Percentiles rank a stretch among this genome's conserved stretches.
Conservation (phyloP, 257 asterid species). For the Voacanga thouarsii region DNA sequence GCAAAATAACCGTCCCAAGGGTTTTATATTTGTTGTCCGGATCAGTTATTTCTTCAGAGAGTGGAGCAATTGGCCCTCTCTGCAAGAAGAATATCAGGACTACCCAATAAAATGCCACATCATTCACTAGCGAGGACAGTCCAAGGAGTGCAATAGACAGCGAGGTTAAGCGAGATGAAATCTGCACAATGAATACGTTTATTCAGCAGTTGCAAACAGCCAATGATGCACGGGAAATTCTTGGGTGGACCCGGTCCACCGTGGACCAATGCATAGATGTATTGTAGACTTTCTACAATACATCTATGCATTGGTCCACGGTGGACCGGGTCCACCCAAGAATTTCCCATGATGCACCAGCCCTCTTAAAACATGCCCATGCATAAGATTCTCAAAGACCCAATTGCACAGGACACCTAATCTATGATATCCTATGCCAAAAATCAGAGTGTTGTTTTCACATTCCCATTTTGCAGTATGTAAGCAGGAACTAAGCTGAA, state of each 20-base stretch:
- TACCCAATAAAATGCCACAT: constrained; percentile 93
- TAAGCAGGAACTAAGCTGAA: neutral
- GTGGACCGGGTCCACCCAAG: too few relatives aligned
- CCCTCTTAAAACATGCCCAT: neutral
- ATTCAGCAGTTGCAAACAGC: neutral
- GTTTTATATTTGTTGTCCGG: constrained; percentile 57
- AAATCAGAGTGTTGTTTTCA: neutral
- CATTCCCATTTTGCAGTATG: neutral
- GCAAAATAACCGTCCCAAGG: constrained; percentile 60
- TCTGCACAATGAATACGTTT: constrained; percentile 38
- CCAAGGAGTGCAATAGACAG: constrained; percentile 81
- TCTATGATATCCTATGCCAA: neutral
- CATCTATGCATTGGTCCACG: too few relatives aligned
- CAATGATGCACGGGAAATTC: neutral
- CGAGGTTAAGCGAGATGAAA: constrained; percentile 60
- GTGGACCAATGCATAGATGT: too few relatives aligned
- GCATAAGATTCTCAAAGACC: neutral
- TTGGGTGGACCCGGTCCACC: too few relatives aligned
- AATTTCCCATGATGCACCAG: neutral
- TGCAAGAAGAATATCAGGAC: constrained; percentile 88
- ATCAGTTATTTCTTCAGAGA: constrained; percentile 77
- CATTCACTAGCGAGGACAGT: constrained; percentile 63
- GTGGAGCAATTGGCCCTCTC: constrained; percentile 91
- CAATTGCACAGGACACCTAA: neutral
- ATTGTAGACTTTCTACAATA: too few relatives aligned